Conservation (phyloP, 768 basidiomycete genomes). For the Megacollybia marginata region DNA sequence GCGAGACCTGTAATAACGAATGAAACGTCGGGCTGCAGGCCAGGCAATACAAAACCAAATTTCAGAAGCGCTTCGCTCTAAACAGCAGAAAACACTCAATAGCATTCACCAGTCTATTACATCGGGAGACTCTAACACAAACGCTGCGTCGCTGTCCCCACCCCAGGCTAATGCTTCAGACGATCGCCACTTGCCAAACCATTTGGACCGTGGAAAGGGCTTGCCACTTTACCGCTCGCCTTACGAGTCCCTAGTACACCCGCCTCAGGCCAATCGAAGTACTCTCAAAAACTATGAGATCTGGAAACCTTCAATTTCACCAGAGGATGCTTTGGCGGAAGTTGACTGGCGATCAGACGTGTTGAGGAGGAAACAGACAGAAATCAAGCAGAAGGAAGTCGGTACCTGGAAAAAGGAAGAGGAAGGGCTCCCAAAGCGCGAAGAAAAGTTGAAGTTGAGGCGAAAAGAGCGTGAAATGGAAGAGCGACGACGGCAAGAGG, state of each 20-base stretch:
- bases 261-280: background rate
- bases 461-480: conserved; percentile 23
- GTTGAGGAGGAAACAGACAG: conserved; percentile 5
- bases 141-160: background rate
- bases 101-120: background rate
- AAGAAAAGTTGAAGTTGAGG: conserved; percentile 29
- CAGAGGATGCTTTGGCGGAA: background rate
- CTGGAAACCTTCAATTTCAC: background rate
- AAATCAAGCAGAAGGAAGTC: conserved; percentile 1
- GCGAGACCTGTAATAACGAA: too few species aligned
- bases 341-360: background rate
- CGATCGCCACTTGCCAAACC: background rate
- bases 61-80: background rate
- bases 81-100: background rate
- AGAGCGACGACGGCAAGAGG: background rate
- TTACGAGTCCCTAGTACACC: background rate
- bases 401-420: conserved; percentile 3
- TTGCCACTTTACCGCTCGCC: too few species aligned
- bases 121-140: background rate
- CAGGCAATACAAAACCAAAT: background rate
- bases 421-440: conserved; percentile 23
- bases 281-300: background rate
- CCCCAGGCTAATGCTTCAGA: background rate
- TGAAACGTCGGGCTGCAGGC: background rate
- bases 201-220: background rate